Percentiles rank a stretch among this genome's conserved stretches.
Evolutionary conservation across 306 rosid species (phyloP).

Genomic region (Trichosanthes cucumerina): DNA sequence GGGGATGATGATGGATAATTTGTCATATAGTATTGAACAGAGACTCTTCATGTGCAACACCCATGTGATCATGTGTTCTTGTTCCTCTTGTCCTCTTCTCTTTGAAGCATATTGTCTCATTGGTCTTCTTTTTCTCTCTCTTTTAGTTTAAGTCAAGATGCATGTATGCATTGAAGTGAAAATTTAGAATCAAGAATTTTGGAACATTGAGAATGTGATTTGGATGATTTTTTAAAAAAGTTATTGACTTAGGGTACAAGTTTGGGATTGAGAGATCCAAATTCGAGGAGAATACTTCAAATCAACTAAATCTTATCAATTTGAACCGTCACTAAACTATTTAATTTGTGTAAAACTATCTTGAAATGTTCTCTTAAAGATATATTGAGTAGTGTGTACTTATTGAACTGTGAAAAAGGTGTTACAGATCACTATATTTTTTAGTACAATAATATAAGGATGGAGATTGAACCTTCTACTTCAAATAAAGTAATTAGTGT

Average conservation of each 20-base stretch:
- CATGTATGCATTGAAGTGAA: not conserved
- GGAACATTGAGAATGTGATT: not conserved
- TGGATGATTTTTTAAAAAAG: not conserved
- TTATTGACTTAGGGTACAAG: not conserved
- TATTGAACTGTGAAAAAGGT: too few relatives aligned
- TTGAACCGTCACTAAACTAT: too few relatives aligned
- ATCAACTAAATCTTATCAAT: too few relatives aligned
- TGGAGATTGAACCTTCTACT: too few relatives aligned
- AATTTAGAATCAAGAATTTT: not conserved
- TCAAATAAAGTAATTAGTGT: too few relatives aligned
- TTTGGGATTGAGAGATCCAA: not conserved
- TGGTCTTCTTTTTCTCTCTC: not conserved
- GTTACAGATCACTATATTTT: too few relatives aligned
- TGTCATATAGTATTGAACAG: constrained; percentile 24
- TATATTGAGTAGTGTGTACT: too few relatives aligned
- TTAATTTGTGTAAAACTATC: too few relatives aligned
- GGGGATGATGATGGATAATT: not conserved
- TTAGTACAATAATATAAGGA: too few relatives aligned
- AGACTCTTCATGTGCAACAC: constrained; percentile 47
- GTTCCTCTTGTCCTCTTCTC: constrained; percentile 24
- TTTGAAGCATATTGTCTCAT: not conserved
- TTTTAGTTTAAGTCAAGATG: not conserved
- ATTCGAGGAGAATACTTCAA: not conserved
- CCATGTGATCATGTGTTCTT: constrained; percentile 79
- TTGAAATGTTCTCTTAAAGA: too few relatives aligned